These are phyloP conservation scores for Phyllosticta paracitricarpa DNA, from an alignment of 2,329 filamentous ascomycete genomes.

Conservation along the genomic window DNA sequence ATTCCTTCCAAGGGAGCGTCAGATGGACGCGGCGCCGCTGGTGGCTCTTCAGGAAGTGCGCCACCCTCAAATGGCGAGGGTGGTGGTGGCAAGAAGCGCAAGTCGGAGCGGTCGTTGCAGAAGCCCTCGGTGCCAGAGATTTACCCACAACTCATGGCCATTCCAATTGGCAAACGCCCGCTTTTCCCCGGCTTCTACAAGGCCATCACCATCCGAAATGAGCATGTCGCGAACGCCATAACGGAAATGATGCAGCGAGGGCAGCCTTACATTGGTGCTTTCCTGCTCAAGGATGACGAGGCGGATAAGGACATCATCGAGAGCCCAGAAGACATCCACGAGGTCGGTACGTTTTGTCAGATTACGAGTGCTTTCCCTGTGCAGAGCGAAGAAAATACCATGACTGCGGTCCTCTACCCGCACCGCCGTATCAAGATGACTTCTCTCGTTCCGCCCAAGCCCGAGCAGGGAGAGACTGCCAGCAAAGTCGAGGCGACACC, in stretches of 20 bases:
- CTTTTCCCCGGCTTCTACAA: constrained; percentile 98
- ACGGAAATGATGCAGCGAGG: constrained; percentile 94
- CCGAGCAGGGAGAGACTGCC: constrained; percentile 27
- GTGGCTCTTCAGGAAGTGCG: constrained; percentile 40
- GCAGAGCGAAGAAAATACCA: constrained; percentile 68
- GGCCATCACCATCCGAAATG: constrained; percentile 90
- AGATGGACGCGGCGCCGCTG: constrained; percentile 49
- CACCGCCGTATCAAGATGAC: constrained; percentile 90
- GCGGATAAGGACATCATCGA: constrained; percentile 91
- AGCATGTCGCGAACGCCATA: constrained; percentile 82
- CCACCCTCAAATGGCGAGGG: constrained; percentile 37
- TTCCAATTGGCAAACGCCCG: constrained; percentile 87
- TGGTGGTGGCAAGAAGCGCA: constrained; percentile 57
- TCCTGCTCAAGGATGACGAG: constrained; percentile 92
- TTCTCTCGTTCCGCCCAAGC: constrained; percentile 60
- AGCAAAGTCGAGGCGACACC: constrained; percentile 40
- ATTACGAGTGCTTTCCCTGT: constrained; percentile 94
- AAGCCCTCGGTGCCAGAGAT: constrained; percentile 89
- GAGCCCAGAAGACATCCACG: constrained; percentile 81
- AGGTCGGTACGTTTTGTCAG: constrained; percentile 94
- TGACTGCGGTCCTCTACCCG: constrained; percentile 92
- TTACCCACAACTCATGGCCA: constrained; percentile 95
- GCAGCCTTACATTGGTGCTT: constrained; percentile 94
- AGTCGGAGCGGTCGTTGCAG: constrained; percentile 64
- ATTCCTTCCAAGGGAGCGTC: constrained; percentile 39